These are phyloP conservation scores for Lepiota venenata DNA, from an alignment of 768 basidiomycete genomes.

Conservation along the genomic window DNA sequence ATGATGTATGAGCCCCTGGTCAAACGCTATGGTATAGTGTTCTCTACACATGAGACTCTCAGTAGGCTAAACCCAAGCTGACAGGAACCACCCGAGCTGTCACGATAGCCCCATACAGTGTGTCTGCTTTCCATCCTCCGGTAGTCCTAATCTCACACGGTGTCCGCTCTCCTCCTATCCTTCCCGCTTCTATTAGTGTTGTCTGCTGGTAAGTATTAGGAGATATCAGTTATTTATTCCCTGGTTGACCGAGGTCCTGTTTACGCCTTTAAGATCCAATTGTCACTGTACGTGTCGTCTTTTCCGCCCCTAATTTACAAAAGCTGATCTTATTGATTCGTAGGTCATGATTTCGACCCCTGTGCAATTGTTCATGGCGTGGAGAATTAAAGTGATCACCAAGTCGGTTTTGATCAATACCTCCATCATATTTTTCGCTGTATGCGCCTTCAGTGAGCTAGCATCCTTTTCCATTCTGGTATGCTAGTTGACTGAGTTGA, in stretches of 20 bases:
- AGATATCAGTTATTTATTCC: background rate
- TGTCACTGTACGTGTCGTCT: conserved; percentile 23
- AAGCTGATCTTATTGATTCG: background rate
- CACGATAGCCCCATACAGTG: conserved; percentile 5
- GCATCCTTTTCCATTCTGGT: background rate
- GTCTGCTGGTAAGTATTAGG: conserved; percentile 21
- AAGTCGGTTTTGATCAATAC: conserved; percentile 23
- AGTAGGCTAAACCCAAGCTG: background rate
- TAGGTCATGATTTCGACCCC: conserved; percentile 38
- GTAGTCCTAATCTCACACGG: conserved; percentile 16
- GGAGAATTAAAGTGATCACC: conserved; percentile 33
- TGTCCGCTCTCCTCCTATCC: background rate
- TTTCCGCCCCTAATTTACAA: background rate
- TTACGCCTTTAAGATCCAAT: conserved; percentile 23
- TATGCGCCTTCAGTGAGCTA: conserved; percentile 28
- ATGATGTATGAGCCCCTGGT: conserved; percentile 47
- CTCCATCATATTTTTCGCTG: conserved; percentile 24
- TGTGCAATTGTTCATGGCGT: conserved; percentile 38
- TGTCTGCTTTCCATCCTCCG: conserved; percentile 14
- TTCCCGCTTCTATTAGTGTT: conserved; percentile 20
- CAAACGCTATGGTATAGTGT: conserved; percentile 25
- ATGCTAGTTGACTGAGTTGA: background rate
- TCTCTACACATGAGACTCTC: background rate
- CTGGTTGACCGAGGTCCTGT: background rate
- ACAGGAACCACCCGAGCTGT: conserved; percentile 2